Conservation (phyloP, 345 rosid genomes). For the Passiflora organensis region DNA sequence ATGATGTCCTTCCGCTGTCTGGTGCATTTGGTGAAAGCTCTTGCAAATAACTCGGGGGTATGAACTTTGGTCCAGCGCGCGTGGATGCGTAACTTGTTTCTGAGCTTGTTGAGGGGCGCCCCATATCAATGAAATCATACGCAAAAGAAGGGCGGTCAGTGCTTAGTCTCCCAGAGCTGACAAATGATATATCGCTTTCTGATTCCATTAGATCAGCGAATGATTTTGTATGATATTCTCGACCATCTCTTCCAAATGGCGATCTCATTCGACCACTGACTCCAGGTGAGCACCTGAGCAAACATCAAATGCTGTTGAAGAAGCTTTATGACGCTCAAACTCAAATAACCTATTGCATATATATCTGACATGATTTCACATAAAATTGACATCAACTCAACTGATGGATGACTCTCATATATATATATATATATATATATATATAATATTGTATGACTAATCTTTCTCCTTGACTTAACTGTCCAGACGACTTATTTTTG, state of each 20-base stretch:
- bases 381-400: too few relatives aligned
- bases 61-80: constrained; percentile 43
- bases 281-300: constrained; percentile 3
- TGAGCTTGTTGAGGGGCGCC: constrained; percentile 45
- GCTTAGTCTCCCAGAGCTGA: constrained; percentile 85
- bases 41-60: constrained; percentile 32
- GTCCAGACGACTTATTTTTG: too few relatives aligned
- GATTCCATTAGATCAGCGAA: constrained; percentile 46
- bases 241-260: constrained; percentile 30
- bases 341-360: too few relatives aligned
- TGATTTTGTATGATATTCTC: constrained; percentile 28
- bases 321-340: too few relatives aligned
- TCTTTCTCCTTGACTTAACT: too few relatives aligned
- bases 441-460: too few relatives aligned
- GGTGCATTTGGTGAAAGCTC: constrained; percentile 52
- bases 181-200: constrained; percentile 69
- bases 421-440: too few relatives aligned
- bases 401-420: too few relatives aligned
- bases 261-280: constrained; percentile 41
- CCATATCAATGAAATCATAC: constrained; percentile 47
- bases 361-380: too few relatives aligned
- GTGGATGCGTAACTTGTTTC: constrained; percentile 56
- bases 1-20: constrained; percentile 52
- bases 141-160: constrained; percentile 40
- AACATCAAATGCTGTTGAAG: too few relatives aligned